phyloP scores from a whole-genome alignment of 768 basidiomycete genomes.

The Pleurotus citrinopileatus region DNA sequence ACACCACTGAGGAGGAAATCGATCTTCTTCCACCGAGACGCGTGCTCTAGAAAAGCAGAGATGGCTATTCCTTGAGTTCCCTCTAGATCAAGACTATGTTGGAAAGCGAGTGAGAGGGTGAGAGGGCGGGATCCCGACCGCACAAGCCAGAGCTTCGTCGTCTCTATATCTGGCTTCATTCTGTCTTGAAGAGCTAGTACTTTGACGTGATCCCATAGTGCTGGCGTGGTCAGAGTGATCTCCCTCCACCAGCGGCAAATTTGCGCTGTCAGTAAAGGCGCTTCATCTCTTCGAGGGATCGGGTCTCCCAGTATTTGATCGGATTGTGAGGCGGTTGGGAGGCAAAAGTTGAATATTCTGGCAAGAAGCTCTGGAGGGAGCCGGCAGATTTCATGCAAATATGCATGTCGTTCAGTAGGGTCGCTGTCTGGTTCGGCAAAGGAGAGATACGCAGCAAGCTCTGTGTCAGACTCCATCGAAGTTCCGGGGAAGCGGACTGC shows the following conservation, averaged over 20 bases:
- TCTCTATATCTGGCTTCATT: conserved; percentile 22
- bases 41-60: conserved; percentile 1
- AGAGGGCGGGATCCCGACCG: conserved; percentile 7
- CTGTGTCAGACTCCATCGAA: conserved; percentile 1
- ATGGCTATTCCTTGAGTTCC: neutral
- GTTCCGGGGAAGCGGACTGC: neutral
- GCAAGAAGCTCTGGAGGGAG: conserved; percentile 5
- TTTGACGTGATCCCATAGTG: conserved; percentile 26
- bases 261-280: conserved; percentile 29
- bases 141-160: conserved; percentile 1
- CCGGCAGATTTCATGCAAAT: neutral
- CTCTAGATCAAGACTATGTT: neutral
- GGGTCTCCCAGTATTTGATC: neutral
- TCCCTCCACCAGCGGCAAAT: conserved; percentile 29
- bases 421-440: neutral
- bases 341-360: conserved; percentile 1
- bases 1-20: conserved; percentile 5
- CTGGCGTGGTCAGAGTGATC: conserved; percentile 24
- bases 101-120: neutral
- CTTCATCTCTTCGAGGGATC: conserved; percentile 17
- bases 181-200: neutral
- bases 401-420: neutral
- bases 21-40: neutral
- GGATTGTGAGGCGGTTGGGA: neutral
- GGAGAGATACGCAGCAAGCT: neutral